phyloP scores from a whole-genome alignment of 2,329 filamentous ascomycete species.

The Pseudonectria buxi region DNA sequence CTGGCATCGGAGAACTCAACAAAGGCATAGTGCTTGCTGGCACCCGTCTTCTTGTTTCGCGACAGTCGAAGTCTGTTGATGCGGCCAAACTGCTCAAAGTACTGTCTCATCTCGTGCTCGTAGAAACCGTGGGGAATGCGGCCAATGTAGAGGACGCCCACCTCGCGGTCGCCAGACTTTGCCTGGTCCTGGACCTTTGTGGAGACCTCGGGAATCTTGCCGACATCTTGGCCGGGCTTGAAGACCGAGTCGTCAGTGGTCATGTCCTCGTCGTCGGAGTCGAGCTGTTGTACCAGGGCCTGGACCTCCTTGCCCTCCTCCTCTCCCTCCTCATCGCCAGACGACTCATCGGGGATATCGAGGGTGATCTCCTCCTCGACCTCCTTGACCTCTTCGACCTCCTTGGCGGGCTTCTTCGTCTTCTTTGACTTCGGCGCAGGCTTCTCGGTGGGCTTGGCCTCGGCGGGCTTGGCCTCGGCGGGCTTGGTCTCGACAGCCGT shows the following conservation, averaged over 20 bases:
- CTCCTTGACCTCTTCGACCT: constrained; percentile 20
- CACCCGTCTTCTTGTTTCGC: constrained; percentile 85
- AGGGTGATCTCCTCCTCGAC: constrained; percentile 23
- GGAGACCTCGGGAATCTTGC: constrained; percentile 43
- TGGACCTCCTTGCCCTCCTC: constrained; percentile 36
- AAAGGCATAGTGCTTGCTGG: constrained; percentile 90
- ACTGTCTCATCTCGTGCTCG: constrained; percentile 88
- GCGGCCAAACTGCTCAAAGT: constrained; percentile 87
- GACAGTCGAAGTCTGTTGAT: constrained; percentile 75
- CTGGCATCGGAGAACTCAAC: constrained; percentile 77
- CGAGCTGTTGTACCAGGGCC: constrained; percentile 37
- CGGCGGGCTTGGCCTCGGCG: constrained; percentile 20
- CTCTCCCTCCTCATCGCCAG: constrained; percentile 30
- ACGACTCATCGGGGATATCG: constrained; percentile 25
- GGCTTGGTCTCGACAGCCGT: constrained; percentile 17
- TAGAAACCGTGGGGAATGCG: constrained; percentile 92
- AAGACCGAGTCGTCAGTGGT: constrained; percentile 31
- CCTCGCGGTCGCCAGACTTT: constrained; percentile 41
- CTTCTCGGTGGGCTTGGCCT: constrained; percentile 26
- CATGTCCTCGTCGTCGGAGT: constrained; percentile 39
- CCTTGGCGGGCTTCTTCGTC: constrained; percentile 20
- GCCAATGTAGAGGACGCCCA: constrained; percentile 83
- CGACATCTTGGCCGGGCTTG: constrained; percentile 43
- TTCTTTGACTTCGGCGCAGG: constrained; percentile 25
- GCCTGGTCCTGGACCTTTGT: constrained; percentile 39